phyloP scores from a whole-genome alignment of 345 rosid species.

The Pugionium dolabratum region DNA sequence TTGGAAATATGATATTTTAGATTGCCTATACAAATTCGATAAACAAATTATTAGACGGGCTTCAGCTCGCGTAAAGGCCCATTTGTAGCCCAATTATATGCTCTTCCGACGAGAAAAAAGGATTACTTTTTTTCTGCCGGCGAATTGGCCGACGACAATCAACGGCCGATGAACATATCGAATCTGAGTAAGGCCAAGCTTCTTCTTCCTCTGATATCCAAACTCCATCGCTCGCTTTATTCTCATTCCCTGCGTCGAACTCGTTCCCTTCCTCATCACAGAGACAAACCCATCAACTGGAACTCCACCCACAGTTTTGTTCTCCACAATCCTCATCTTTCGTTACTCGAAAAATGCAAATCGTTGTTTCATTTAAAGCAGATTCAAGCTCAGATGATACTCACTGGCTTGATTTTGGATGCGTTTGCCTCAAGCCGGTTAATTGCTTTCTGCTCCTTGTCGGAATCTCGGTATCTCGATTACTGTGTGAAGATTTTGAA shows the following conservation, averaged over 20 bases:
- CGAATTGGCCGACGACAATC: constrained; percentile 21
- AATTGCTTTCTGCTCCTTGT: constrained; percentile 60
- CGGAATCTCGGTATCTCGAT: constrained; percentile 58
- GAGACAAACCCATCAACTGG: constrained; percentile 44
- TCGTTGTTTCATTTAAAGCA: constrained; percentile 63
- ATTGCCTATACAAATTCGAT: too few relatives aligned
- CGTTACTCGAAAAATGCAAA: constrained; percentile 57
- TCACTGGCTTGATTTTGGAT: constrained; percentile 55
- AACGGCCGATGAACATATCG: constrained; percentile 48
- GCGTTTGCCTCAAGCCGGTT: constrained; percentile 66
- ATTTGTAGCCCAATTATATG: not conserved
- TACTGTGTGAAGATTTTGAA: constrained; percentile 58
- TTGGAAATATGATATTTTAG: too few relatives aligned
- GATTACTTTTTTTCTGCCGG: not conserved
- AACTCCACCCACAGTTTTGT: constrained; percentile 50
- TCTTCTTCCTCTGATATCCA: constrained; percentile 24
- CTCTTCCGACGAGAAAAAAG: not conserved
- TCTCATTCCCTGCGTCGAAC: constrained; percentile 38
- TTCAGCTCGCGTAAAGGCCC: not conserved
- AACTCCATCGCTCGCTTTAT: constrained; percentile 12
- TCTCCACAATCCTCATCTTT: constrained; percentile 60
- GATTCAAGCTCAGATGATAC: constrained; percentile 66
- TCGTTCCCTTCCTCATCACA: constrained; percentile 51
- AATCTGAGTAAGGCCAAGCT: constrained; percentile 36
- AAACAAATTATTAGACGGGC: too few relatives aligned